A percentile compares a stretch with the other conserved stretches of the same genome.
phyloP scores from a whole-genome alignment of 306 rosid species.

The Vigna nakashimae region DNA sequence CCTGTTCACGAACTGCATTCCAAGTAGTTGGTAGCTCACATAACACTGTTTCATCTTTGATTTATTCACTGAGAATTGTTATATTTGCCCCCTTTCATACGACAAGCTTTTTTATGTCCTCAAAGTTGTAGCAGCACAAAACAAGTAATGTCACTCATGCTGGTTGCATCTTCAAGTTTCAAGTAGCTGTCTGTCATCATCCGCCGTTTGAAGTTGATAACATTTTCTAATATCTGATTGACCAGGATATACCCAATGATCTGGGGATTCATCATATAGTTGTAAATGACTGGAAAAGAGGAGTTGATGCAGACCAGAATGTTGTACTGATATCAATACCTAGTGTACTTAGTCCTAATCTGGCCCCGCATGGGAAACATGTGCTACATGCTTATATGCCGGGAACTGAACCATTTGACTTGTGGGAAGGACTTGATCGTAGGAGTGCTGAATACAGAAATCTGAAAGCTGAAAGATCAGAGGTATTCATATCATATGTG shows the following conservation, averaged over 20 bases:
- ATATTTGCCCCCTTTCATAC: not conserved
- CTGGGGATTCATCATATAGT: conserved; percentile 94
- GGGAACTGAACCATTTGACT: conserved; percentile 84
- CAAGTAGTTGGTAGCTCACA: not conserved
- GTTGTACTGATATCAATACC: conserved; percentile 94
- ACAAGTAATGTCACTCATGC: conserved; percentile 5
- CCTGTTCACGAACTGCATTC: not conserved
- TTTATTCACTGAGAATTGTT: conserved; percentile 17
- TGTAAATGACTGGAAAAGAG: conserved; percentile 92
- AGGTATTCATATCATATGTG: conserved; percentile 52
- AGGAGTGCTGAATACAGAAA: conserved; percentile 77
- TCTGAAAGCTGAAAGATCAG: conserved; percentile 85
- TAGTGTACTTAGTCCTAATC: conserved; percentile 79
- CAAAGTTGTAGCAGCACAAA: not conserved
- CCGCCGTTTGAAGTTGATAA: not conserved
- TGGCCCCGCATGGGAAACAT: conserved; percentile 88
- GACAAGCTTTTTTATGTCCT: not conserved
- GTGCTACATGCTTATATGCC: conserved; percentile 90
- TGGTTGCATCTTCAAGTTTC: conserved; percentile 20
- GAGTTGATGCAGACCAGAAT: conserved; percentile 95
- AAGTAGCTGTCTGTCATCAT: not conserved
- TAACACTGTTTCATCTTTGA: not conserved
- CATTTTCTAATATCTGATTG: conserved; percentile 18
- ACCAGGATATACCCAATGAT: conserved; percentile 68
- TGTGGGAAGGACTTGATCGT: conserved; percentile 92